phyloP scores from a whole-genome alignment of 1,284 basidiomycete species.

The Sutorius eximius region DNA sequence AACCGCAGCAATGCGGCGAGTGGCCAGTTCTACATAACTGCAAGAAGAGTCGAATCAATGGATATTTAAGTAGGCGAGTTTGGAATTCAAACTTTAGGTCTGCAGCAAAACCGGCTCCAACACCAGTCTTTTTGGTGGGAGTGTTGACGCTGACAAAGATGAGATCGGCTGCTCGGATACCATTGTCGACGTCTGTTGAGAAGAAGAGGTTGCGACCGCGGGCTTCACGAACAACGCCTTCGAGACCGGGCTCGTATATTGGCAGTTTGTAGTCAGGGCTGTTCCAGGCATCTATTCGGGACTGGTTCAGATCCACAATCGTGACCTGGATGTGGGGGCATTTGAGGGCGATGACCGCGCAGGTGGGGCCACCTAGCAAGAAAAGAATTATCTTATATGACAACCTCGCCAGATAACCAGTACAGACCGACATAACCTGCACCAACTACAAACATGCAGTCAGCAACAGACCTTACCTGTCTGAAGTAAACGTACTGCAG shows the following conservation, averaged over 20 bases:
- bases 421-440: constrained; percentile 92
- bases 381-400: constrained; percentile 10
- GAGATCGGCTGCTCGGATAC: constrained; percentile 89
- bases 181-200: constrained; percentile 92
- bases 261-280: constrained; percentile 72
- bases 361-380: constrained; percentile 81
- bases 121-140: constrained; percentile 96
- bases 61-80: background rate
- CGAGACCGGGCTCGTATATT: constrained; percentile 98
- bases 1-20: constrained; percentile 91
- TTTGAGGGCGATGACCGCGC: constrained; percentile 92
- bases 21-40: constrained; percentile 95
- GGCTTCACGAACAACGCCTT: constrained; percentile 85
- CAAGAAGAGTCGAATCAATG: constrained; percentile 6
- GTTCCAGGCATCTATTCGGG: constrained; percentile 97
- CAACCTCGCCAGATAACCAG: background rate
- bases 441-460: constrained; percentile 60
- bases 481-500: constrained; percentile 67
- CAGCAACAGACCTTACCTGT: background rate
- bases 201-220: constrained; percentile 97
- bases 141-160: constrained; percentile 94
- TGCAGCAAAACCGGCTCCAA: constrained; percentile 96
- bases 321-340: constrained; percentile 95
- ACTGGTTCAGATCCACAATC: constrained; percentile 96
- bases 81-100: constrained; percentile 81